phyloP scores from a whole-genome alignment of 176 grass and related monocot genomes.

The maize (Zea mays) region Zm-B73-REFERENCE-NAM-5.0 NC_050104.1:77171501-77172000 shows the following conservation, averaged over 20 bases:
- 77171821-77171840: background rate
- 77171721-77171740: background rate
- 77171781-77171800: background rate
- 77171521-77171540: no score
- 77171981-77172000: no score
- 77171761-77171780: background rate
- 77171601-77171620: no score
- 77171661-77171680: background rate
- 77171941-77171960: background rate
- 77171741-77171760: background rate
- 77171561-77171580: no score
- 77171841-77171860: background rate
- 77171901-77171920: slow-evolving; percentile 11
- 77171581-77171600: no score
- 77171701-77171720: slow-evolving; percentile 22
- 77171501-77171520: no score
- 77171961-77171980: background rate
- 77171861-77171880: slow-evolving; percentile 36
- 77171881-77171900: background rate
- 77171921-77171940: background rate
- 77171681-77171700: slow-evolving; percentile 20
- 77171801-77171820: slow-evolving; percentile 6
- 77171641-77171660: no score
- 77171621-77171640: no score
- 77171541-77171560: no score